Evolutionary conservation across 2,329 filamentous ascomycete genomes (phyloP), one percentile per base, ranked within the genome.

Genomic region (Teratosphaeria destructans): DNA sequence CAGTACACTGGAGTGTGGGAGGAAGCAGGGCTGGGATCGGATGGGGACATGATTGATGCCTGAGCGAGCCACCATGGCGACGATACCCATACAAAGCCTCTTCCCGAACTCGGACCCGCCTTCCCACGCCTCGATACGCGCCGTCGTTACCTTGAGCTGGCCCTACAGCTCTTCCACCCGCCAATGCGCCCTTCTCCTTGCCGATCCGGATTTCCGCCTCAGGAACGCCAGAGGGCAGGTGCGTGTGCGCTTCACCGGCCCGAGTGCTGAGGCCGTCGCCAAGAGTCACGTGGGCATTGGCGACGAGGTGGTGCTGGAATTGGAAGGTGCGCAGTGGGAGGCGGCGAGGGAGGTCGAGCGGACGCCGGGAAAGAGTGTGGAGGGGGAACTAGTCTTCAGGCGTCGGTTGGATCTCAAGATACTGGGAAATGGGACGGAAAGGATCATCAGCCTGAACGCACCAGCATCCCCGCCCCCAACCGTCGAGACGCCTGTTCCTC

Each of bases 111-210:
- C 60, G 19, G 26, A 62, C 19, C 65, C 66, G 26, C 67, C 66
- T 6, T 27, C 59, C 10, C 60, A 66, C 57, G 68, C 70, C 52
- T 63, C 66, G 5, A 71, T 96, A 35, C 81, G 83, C 60, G 91
- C 89, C 47, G 79, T 88, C 16, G 84, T 96, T 26, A 93, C 90
- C 8, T 84, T 97, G 39, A 85, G 90, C 60, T 97, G 93, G 92
- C 93, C 93, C 0, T 96, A 90, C 74, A 96, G 89, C 64, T 88
- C 87, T 26, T 84, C 90, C 29, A 87, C 82, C 34, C 83, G 82
- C 57, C 85, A 85, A 47, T 82, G 91, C 65, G 87, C 90, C 29
- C 85, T 96, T 56, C 82, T 95, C 23, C 82, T 97, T 37, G 89
- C 89, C 54, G 92, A 96, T 68, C 85, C 86, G 54, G 90, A 96